Evolutionary conservation across 2,329 filamentous ascomycete species (phyloP).

Genomic region (Sporothrix protearum): DNA sequence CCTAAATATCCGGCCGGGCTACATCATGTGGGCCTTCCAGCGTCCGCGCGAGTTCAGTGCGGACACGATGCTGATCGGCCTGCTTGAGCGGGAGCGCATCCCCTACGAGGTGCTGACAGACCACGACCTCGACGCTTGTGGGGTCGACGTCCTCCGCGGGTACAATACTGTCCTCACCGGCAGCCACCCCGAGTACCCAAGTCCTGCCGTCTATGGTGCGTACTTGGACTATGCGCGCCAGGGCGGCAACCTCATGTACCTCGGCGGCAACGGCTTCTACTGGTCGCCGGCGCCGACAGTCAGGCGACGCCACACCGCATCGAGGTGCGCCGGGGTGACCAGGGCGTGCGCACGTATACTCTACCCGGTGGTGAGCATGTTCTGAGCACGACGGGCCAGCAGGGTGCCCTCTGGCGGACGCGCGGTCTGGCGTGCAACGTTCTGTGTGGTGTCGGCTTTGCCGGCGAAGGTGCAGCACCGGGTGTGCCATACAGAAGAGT

Average conservation of each 20-base stretch:
- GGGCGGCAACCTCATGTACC: constrained; percentile 39
- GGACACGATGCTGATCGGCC: constrained; percentile 37
- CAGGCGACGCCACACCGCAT: constrained; percentile 33
- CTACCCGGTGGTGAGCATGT: background rate
- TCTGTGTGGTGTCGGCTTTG: constrained; percentile 35
- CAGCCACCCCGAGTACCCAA: constrained; percentile 38
- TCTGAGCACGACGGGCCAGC: constrained; percentile 9
- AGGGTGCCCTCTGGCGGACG: constrained; percentile 36
- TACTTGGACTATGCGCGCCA: constrained; percentile 32
- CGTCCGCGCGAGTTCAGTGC: constrained; percentile 27
- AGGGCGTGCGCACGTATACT: background rate
- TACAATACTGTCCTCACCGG: constrained; percentile 34
- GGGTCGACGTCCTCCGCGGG: constrained; percentile 24
- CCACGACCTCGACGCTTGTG: constrained; percentile 36
- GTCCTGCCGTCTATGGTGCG: constrained; percentile 31
- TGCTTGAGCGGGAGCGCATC: constrained; percentile 33
- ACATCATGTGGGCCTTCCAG: background rate
- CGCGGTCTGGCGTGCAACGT: constrained; percentile 34
- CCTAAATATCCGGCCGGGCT: background rate
- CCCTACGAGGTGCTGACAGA: constrained; percentile 39
- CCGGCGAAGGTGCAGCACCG: constrained; percentile 33
- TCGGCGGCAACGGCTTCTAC: constrained; percentile 41
- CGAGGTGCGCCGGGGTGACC: background rate
- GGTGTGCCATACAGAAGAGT: constrained; percentile 29
- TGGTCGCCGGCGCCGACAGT: constrained; percentile 34